Percentiles rank a stretch among this genome's conserved stretches.
Evolutionary conservation across 2,329 filamentous ascomycete genomes (phyloP).

Genomic region (Elsinoe ampelina): DNA sequence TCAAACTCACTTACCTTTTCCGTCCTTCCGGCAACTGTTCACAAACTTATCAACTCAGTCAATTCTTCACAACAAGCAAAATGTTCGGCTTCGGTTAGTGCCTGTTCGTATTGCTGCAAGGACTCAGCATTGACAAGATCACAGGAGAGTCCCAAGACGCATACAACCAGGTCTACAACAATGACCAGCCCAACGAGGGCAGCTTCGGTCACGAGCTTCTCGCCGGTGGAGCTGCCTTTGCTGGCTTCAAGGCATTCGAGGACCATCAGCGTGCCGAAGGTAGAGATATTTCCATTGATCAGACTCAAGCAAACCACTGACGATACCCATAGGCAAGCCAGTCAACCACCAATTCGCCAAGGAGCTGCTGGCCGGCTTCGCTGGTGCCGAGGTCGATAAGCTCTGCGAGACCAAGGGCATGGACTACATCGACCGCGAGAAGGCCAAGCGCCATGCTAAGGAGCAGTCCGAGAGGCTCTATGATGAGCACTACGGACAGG

Average conservation of each 20-base stretch:
- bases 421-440: slow-evolving; percentile 41
- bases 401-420: slow-evolving; percentile 51
- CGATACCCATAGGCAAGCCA: slow-evolving; percentile 48
- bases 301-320: not conserved
- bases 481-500: slow-evolving; percentile 39
- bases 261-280: slow-evolving; percentile 62
- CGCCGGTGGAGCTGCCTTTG: slow-evolving; percentile 67
- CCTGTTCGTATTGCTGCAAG: not conserved
- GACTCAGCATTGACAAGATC: not conserved
- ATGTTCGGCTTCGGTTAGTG: slow-evolving; percentile 39
- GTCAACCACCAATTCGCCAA: slow-evolving; percentile 69
- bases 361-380: slow-evolving; percentile 63
- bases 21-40: slow-evolving; percentile 2
- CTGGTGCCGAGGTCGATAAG: slow-evolving; percentile 66
- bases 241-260: slow-evolving; percentile 71
- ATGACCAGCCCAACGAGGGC: slow-evolving; percentile 46
- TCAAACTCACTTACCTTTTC: slow-evolving; percentile 21
- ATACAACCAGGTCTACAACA: slow-evolving; percentile 47
- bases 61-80: slow-evolving; percentile 19
- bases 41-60: slow-evolving; percentile 4
- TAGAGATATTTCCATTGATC: slow-evolving; percentile 27
- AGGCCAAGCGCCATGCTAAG: slow-evolving; percentile 38
- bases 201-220: slow-evolving; percentile 64
- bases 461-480: slow-evolving; percentile 38
- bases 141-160: slow-evolving; percentile 44